Percentiles rank a stretch among this genome's conserved stretches.
These are phyloP conservation scores for Cystoderma amianthinum DNA, from an alignment of 768 basidiomycete genomes.

Conservation along the genomic window DNA sequence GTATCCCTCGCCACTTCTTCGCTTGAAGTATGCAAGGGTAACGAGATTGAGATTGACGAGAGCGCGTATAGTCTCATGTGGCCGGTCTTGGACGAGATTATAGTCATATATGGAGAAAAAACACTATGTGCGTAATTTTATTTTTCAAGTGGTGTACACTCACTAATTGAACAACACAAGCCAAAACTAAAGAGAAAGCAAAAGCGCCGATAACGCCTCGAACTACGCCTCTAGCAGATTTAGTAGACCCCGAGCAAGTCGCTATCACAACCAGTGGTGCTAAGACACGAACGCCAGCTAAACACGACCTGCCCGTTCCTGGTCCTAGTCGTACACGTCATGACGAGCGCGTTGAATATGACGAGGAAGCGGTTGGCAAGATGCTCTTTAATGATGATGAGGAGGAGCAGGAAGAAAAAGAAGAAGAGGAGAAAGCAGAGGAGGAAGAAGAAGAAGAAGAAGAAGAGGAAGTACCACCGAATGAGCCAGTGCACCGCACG, in stretches of 20 bases:
- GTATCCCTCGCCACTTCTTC: conserved; percentile 16
- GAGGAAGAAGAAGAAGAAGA: not conserved
- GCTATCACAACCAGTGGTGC: too few species aligned
- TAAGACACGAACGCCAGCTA: too few species aligned
- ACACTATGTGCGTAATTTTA: not conserved
- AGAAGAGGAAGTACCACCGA: conserved; percentile 1
- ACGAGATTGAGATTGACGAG: conserved; percentile 19
- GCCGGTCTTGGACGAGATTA: conserved; percentile 19
- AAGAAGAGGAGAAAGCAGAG: conserved; percentile 1
- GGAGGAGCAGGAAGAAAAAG: conserved; percentile 5
- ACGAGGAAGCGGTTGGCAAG: not conserved
- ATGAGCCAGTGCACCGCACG: not conserved
- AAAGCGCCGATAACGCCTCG: not conserved
- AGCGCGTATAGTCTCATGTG: conserved; percentile 20
- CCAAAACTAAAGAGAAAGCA: not conserved
- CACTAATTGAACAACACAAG: not conserved
- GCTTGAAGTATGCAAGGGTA: conserved; percentile 20
- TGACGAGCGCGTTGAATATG: too few species aligned
- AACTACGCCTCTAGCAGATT: not conserved
- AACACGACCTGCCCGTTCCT: too few species aligned
- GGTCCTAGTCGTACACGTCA: not conserved
- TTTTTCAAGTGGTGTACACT: not conserved
- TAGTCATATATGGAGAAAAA: conserved; percentile 6
- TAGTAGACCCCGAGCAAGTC: not conserved
- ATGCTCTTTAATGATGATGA: not conserved